phyloP scores from a whole-genome alignment of 352 stramenopile genomes.

The Lagenidium sp. region DNA sequence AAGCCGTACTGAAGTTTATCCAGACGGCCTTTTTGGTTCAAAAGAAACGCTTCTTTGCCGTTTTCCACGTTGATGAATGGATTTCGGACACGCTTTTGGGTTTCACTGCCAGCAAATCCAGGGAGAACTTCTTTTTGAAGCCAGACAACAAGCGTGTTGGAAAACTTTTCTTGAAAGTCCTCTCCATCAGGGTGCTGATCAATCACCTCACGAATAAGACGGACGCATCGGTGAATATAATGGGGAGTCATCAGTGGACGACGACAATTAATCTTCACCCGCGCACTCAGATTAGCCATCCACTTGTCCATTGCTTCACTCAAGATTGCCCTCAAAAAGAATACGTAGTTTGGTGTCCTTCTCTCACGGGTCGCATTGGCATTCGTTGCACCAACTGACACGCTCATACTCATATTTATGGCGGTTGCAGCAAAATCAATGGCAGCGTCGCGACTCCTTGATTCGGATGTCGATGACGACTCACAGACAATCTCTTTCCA shows the following conservation, averaged over 20 bases:
- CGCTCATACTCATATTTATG: slow-evolving; percentile 81
- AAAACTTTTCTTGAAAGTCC: slow-evolving; percentile 80
- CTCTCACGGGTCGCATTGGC: slow-evolving; percentile 70
- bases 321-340: slow-evolving; percentile 75
- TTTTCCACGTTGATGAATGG: slow-evolving; percentile 77
- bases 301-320: slow-evolving; percentile 87
- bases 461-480: slow-evolving; percentile 34
- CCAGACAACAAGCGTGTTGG: slow-evolving; percentile 78
- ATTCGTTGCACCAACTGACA: slow-evolving; percentile 54
- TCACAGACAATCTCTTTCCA: slow-evolving; percentile 70
- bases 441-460: slow-evolving; percentile 52
- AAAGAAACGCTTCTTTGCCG: slow-evolving; percentile 67
- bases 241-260: slow-evolving; percentile 75
- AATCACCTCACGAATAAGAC: slow-evolving; percentile 73
- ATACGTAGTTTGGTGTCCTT: slow-evolving; percentile 77
- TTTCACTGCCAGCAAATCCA: slow-evolving; percentile 70
- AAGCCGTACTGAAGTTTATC: slow-evolving; percentile 82
- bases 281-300: slow-evolving; percentile 65
- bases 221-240: slow-evolving; percentile 79
- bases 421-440: slow-evolving; percentile 60
- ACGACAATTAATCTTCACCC: slow-evolving; percentile 60
- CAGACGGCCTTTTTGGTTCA: slow-evolving; percentile 78
- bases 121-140: slow-evolving; percentile 81
- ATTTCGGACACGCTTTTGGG: slow-evolving; percentile 67
- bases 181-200: slow-evolving; percentile 79